Base-by-base conservation (phyloP, 805 yeast species). In the Candida coleopterorum region DNA sequence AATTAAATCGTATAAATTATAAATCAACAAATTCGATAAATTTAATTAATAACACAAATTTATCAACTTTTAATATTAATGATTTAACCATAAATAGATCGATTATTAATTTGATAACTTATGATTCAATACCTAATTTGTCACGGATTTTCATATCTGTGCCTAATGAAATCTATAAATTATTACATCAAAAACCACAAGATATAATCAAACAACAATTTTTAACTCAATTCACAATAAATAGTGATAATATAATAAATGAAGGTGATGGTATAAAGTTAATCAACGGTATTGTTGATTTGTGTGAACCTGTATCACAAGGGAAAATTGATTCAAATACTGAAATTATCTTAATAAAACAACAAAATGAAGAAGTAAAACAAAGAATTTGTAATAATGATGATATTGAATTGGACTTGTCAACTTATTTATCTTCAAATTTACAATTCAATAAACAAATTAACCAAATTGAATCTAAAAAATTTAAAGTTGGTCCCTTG, bases 261-360 rank as follows among this genome's bases (percentile, higher is more conserved):
- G 70, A 64, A 31, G 74, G 71, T 17, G 76, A 72, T 41, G 34
- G 47, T 6, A 56, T 74, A 2, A 55, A 74, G 14, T 55, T 53
- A 4, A 48, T 76, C 14, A 69, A 70, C 43, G 83, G 83, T 15
- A 48, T 50, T 6, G 70, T 85, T 3, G 47, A 74, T 3, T 68
- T 79, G 17, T 76, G 87, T 52, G 94, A 85, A 46, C 95, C 95
- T 0, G 68, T 76, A 2, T 75, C 72, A 28, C 94, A 85, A 52
- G 95, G 95, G 1, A 45, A 53, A 6, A 48, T 82, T 1, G 54
- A 60, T 15, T 38, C 44, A 2, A 54, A 57, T 1, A 79, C 90
- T 0, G 62, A 62, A n/a, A 58, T 85, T 2, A 70, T 79, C 2
- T 56, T 84, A 21, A 72, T 79, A 12, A 72, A 68, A 10, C 32